phyloP scores from a whole-genome alignment of 2,329 filamentous ascomycete species.

The Aspergillus neoniger region DNA sequence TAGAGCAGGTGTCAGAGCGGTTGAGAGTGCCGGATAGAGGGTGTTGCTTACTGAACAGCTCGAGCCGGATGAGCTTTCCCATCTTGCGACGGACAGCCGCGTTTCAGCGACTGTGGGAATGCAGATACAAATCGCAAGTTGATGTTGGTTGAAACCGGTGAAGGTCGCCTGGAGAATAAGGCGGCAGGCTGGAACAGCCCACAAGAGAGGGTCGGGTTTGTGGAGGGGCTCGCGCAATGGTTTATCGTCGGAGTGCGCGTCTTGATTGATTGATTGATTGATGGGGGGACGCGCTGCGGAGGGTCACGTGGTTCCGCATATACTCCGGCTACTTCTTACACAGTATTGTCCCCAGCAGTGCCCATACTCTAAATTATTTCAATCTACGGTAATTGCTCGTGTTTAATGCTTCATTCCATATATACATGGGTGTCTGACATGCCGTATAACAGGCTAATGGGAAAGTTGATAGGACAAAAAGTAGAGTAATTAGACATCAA shows the following conservation, averaged over 20 bases:
- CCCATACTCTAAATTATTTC: background rate
- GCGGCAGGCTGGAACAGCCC: slow-evolving; percentile 9
- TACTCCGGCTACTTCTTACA: background rate
- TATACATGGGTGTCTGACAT: slow-evolving; percentile 13
- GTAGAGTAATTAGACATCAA: slow-evolving; percentile 17
- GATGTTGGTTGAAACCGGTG: background rate
- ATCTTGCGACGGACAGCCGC: slow-evolving; percentile 58
- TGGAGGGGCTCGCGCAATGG: slow-evolving; percentile 25
- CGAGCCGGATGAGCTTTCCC: slow-evolving; percentile 93
- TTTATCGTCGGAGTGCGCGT: slow-evolving; percentile 21
- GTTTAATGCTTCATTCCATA: slow-evolving; percentile 1
- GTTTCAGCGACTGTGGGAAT: slow-evolving; percentile 27
- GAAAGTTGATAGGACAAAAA: background rate
- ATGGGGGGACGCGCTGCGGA: slow-evolving; percentile 27
- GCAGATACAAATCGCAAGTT: background rate
- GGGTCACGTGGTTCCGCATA: slow-evolving; percentile 27
- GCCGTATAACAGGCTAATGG: background rate
- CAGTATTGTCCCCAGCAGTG: background rate
- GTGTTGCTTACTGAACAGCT: slow-evolving; percentile 76
- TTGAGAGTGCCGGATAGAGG: background rate
- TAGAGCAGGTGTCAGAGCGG: slow-evolving; percentile 44
- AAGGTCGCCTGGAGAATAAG: background rate
- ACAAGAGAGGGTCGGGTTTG: slow-evolving; percentile 13
- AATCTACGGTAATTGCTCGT: background rate
- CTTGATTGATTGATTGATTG: slow-evolving; percentile 9